Evolutionary conservation across 2,329 filamentous ascomycete species (phyloP).

Genomic region (Xylaria sp.): DNA sequence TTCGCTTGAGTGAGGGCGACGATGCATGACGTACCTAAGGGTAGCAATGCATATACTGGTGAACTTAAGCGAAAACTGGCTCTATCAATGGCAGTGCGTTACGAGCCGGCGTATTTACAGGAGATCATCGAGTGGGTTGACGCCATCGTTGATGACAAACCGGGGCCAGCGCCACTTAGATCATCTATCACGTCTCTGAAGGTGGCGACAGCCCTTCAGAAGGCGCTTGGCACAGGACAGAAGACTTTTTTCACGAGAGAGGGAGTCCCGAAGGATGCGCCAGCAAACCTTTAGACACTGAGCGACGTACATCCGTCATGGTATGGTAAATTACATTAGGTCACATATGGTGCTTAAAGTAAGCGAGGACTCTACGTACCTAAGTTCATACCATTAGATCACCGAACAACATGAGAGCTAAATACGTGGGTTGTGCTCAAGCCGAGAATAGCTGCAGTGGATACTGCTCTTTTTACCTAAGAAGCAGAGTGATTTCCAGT

Average conservation of each 20-base stretch:
- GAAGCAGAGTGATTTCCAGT: no score
- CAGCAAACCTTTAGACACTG: not conserved
- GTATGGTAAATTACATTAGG: not conserved
- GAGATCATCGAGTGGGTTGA: not conserved
- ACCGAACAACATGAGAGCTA: no score
- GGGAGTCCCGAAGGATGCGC: not conserved
- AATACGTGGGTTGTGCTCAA: no score
- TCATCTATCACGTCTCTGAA: slow-evolving; percentile 1
- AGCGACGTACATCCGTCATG: not conserved
- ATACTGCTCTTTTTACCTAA: no score
- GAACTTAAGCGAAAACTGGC: not conserved
- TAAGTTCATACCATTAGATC: no score
- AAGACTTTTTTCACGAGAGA: slow-evolving; percentile 1
- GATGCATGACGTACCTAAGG: not conserved
- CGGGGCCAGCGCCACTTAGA: not conserved
- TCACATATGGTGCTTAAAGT: no score
- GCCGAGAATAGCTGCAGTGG: no score
- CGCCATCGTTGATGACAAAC: not conserved
- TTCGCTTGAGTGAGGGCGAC: no score
- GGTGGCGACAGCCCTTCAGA: not conserved
- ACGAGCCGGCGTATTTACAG: not conserved
- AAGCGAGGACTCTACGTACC: no score
- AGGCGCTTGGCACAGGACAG: not conserved
- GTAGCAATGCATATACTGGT: not conserved
- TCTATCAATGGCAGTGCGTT: not conserved